Evolutionary conservation across 371 early-diverging fungal species (phyloP).

Genomic region (Nematocida sp.): DNA sequence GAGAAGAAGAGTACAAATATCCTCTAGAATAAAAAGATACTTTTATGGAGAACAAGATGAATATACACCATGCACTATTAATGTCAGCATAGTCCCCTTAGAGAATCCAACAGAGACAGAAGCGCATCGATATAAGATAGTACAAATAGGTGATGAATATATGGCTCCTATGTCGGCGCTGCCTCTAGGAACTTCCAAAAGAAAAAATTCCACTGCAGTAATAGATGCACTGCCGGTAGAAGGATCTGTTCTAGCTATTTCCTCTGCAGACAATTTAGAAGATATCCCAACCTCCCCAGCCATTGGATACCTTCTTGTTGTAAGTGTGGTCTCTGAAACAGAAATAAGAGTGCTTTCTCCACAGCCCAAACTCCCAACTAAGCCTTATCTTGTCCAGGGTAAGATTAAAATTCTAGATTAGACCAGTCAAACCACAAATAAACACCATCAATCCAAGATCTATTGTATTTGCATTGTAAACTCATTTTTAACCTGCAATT

Average conservation of each 20-base stretch:
- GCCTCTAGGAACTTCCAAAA: slow-evolving; percentile 61
- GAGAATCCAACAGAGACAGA: background rate
- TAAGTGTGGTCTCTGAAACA: slow-evolving; percentile 41
- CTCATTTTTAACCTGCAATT: background rate
- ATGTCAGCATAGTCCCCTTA: slow-evolving; percentile 33
- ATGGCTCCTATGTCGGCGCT: slow-evolving; percentile 63
- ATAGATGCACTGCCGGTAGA: slow-evolving; percentile 42
- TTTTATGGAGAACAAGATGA: slow-evolving; percentile 62
- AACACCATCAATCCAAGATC: too few species aligned
- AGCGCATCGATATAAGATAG: slow-evolving; percentile 35
- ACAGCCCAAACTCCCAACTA: slow-evolving; percentile 58
- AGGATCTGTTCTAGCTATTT: slow-evolving; percentile 60
- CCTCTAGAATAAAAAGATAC: slow-evolving; percentile 58
- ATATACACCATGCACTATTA: slow-evolving; percentile 53
- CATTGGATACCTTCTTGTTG: slow-evolving; percentile 59
- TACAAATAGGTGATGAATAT: slow-evolving; percentile 61
- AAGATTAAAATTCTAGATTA: slow-evolving; percentile 57
- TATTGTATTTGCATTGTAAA: background rate
- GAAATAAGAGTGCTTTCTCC: slow-evolving; percentile 56
- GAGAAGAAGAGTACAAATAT: slow-evolving; percentile 40
- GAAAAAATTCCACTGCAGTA: slow-evolving; percentile 50
- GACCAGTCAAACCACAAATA: too few species aligned
- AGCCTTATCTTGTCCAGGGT: slow-evolving; percentile 57
- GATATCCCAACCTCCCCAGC: slow-evolving; percentile 58
- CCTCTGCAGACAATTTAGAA: slow-evolving; percentile 56